Evolutionary conservation across 2,329 filamentous ascomycete species (phyloP), one percentile per base, ranked within the genome.

Genomic region (Trichoderma sp.): DNA sequence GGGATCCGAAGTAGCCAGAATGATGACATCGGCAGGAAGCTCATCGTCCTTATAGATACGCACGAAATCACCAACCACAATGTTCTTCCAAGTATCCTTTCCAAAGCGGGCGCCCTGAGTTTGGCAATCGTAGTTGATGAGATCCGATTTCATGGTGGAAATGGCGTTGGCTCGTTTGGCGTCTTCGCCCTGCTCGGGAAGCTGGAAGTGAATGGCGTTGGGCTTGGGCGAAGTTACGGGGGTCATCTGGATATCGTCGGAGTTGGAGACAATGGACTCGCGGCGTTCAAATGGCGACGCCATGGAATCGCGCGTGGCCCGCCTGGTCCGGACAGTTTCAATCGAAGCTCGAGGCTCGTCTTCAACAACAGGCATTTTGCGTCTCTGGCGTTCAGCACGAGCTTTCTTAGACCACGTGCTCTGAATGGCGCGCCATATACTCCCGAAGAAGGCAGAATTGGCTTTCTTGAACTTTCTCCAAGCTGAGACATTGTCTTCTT

Each of bases 11-110:
- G 97, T 98, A 3, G 97, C 94, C 29, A 99, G 86, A 60, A 99
- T 93, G 65, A 98, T 93, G 64, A 99, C 88, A 84, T 99, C 97
- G 65, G 97, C 96, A 1, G 97, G 97, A 29, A 99, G 91, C 79
- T 97, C 95, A 81, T 99, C 97, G 79, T 98, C 94, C 81, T 97
- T 98, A 86, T 98, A 98, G 68, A 99, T 90, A 79, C 97, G 94
- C 73, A 99, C 93, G 84, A 98, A 98, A 84, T 99, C 97, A 65
- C 97, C 97, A 9, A 99, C 97, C 80, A 95, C 92, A 16, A 99
- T 89, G 80, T 92, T 97, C 85, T 99, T 99, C 97, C 97, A 99
- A 60, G 91, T 92, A 81, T 98, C 95, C 80, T 93, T 94, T 84
- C 97, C 96, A 85, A 99, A 99, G 29, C 94, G 90, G 41, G 95